Conservation (phyloP, 2,329 filamentous ascomycete genomes). For the Nemania diffusa region DNA sequence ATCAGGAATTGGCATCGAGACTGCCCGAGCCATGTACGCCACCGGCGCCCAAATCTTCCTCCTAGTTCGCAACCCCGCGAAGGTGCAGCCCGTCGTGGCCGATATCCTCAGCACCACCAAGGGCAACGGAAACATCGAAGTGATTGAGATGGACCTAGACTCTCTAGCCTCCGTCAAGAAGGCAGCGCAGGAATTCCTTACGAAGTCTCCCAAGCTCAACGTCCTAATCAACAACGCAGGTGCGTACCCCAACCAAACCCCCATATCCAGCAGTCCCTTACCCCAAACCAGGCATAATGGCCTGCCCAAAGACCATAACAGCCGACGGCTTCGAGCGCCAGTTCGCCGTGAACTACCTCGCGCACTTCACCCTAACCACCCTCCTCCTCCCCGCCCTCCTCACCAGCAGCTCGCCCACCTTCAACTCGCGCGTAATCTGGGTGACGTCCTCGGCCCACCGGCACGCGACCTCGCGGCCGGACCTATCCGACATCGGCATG, state of each 20-base stretch:
- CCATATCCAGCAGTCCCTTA: not conserved
- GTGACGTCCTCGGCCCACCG: slow-evolving; percentile 56
- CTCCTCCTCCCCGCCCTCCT: slow-evolving; percentile 57
- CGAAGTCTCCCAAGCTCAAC: slow-evolving; percentile 30
- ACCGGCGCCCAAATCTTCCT: slow-evolving; percentile 45
- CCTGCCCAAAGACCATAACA: slow-evolving; percentile 42
- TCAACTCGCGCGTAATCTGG: slow-evolving; percentile 56
- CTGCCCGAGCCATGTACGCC: slow-evolving; percentile 55
- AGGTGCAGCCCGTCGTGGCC: slow-evolving; percentile 25
- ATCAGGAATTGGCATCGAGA: slow-evolving; percentile 58
- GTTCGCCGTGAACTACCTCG: slow-evolving; percentile 61
- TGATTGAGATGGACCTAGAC: slow-evolving; percentile 32
- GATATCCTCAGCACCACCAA: slow-evolving; percentile 31
- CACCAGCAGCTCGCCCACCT: slow-evolving; percentile 49
- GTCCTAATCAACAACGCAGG: slow-evolving; percentile 36
- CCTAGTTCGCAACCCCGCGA: slow-evolving; percentile 21
- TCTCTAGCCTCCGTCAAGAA: slow-evolving; percentile 25
- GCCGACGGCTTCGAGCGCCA: slow-evolving; percentile 59
- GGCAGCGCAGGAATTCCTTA: slow-evolving; percentile 28
- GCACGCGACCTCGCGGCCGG: slow-evolving; percentile 7
- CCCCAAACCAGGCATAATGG: slow-evolving; percentile 22
- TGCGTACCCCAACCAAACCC: not conserved
- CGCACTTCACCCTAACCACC: slow-evolving; percentile 62
- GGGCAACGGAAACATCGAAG: slow-evolving; percentile 26
- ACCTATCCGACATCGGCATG: slow-evolving; percentile 52